These are phyloP conservation scores for Trichoderma atroviride DNA, from an alignment of 2,329 filamentous ascomycete species.

Conservation along the genomic window DNA sequence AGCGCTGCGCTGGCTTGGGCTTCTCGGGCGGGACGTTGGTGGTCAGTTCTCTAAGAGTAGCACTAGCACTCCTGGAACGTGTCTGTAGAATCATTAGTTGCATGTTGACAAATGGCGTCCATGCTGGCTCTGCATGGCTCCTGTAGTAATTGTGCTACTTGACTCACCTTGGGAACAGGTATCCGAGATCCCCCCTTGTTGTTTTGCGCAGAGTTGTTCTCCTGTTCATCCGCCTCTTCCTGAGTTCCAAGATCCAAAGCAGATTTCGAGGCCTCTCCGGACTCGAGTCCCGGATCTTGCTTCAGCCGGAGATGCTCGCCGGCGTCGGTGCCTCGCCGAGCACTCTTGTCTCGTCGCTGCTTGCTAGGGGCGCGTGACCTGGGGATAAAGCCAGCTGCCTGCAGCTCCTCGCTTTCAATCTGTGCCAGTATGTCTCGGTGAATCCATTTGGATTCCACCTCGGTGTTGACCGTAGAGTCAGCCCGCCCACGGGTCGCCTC, in stretches of 20 bases:
- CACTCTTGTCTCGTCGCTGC: slow-evolving; percentile 44
- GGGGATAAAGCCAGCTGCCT: slow-evolving; percentile 70
- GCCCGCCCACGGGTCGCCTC: slow-evolving; percentile 34
- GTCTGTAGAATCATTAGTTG: slow-evolving; percentile 58
- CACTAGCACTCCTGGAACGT: slow-evolving; percentile 71
- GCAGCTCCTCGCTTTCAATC: slow-evolving; percentile 79
- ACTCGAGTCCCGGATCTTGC: slow-evolving; percentile 52
- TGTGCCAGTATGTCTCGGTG: slow-evolving; percentile 80
- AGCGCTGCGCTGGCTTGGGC: slow-evolving; percentile 41
- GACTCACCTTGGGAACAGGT: slow-evolving; percentile 79
- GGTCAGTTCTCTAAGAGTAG: slow-evolving; percentile 46
- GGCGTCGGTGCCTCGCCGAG: slow-evolving; percentile 41
- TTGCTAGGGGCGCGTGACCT: slow-evolving; percentile 57
- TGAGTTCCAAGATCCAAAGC: slow-evolving; percentile 75
- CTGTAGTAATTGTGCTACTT: slow-evolving; percentile 63
- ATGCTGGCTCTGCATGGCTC: slow-evolving; percentile 58
- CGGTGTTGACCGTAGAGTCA: slow-evolving; percentile 45
- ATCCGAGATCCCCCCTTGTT: slow-evolving; percentile 76
- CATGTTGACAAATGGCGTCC: slow-evolving; percentile 56
- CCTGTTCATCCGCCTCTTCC: slow-evolving; percentile 70
- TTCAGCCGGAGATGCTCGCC: slow-evolving; percentile 41
- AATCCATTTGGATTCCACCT: slow-evolving; percentile 74
- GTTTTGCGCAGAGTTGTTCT: slow-evolving; percentile 45
- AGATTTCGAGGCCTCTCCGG: slow-evolving; percentile 46
- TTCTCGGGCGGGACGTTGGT: slow-evolving; percentile 30